phyloP scores from a whole-genome alignment of 441 rosid species.

The Kokia cookei region DNA sequence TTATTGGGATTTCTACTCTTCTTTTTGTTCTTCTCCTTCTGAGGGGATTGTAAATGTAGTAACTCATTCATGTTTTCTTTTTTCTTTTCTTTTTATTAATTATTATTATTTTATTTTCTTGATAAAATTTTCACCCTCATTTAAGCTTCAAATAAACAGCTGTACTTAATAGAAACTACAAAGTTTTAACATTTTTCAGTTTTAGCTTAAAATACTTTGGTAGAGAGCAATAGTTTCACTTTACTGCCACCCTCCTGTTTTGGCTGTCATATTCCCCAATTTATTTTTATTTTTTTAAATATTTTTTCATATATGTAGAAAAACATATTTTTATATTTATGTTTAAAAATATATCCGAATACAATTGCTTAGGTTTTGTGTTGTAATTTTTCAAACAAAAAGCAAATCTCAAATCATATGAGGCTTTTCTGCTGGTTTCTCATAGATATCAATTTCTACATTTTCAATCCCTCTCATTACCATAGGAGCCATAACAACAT shows the following conservation, averaged over 20 bases:
- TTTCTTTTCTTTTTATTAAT: neutral
- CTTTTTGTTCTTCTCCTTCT: neutral
- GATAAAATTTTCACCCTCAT: neutral
- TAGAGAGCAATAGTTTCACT: neutral
- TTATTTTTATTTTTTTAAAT: too few relatives aligned
- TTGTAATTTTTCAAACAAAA: neutral
- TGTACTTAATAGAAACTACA: neutral
- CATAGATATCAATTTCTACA: neutral
- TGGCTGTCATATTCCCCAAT: too few relatives aligned
- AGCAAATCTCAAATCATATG: neutral
- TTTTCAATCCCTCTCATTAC: too few relatives aligned
- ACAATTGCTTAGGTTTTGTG: neutral
- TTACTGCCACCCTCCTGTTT: too few relatives aligned
- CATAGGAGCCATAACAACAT: neutral
- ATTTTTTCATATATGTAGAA: neutral
- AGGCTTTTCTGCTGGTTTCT: neutral
- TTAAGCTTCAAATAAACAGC: constrained; percentile 4
- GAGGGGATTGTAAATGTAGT: constrained; percentile 7
- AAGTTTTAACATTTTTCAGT: constrained; percentile 1
- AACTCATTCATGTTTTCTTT: constrained; percentile 6
- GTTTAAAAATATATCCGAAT: neutral
- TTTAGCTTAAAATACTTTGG: constrained; percentile 3
- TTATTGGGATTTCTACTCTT: neutral
- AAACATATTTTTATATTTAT: neutral
- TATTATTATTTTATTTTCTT: neutral